These are phyloP conservation scores for Geosmithia morbida DNA, from an alignment of 2,329 filamentous ascomycete genomes.

Conservation along the genomic window DNA sequence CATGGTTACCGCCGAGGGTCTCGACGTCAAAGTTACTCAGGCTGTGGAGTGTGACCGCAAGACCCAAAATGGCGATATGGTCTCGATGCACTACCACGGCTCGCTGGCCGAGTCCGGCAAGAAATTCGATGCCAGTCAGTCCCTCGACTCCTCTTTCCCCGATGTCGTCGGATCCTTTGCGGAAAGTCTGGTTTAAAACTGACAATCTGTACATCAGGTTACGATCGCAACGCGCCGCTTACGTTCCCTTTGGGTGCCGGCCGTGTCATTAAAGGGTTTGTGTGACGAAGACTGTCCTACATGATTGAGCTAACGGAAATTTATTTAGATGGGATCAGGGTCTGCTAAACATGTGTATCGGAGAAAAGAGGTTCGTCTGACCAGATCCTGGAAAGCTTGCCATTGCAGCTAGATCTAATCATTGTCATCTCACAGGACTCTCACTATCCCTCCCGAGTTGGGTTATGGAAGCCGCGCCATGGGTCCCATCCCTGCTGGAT, in stretches of 20 bases:
- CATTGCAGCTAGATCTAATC: not conserved
- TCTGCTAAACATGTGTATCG: conserved; percentile 85
- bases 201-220: conserved; percentile 26
- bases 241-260: conserved; percentile 66
- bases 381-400: not conserved
- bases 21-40: conserved; percentile 66
- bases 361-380: conserved; percentile 56
- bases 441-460: conserved; percentile 79
- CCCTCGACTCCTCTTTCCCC: not conserved
- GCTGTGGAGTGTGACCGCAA: conserved; percentile 68
- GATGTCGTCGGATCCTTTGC: conserved; percentile 10
- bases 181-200: not conserved
- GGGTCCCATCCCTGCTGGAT: conserved; percentile 71
- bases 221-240: conserved; percentile 64
- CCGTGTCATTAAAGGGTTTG: conserved; percentile 78
- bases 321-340: conserved; percentile 69
- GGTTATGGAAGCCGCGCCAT: conserved; percentile 66
- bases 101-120: conserved; percentile 59
- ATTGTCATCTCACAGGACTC: conserved; percentile 30
- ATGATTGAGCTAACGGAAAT: not conserved
- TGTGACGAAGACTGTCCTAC: conserved; percentile 6
- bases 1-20: conserved; percentile 41
- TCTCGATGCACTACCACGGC: conserved; percentile 81
- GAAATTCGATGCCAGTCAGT: conserved; percentile 63
- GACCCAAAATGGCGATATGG: conserved; percentile 59